Percentiles rank a stretch among this genome's conserved stretches.
Evolutionary conservation across 352 stramenopile genomes (phyloP).

Genomic region (Phytophthora kernoviae): DNA sequence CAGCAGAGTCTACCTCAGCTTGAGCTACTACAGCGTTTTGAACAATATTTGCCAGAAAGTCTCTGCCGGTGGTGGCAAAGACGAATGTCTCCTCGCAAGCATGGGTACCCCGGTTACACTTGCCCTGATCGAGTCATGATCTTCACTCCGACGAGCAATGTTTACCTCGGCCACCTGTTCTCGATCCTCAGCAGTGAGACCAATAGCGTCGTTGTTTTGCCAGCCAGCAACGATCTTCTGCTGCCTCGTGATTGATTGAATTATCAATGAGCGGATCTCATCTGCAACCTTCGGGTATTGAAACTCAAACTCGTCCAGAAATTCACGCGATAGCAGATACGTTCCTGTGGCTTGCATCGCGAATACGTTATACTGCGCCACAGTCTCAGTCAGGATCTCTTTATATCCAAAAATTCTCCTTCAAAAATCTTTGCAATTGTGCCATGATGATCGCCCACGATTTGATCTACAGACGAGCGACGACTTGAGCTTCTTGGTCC

Average conservation of each 20-base stretch:
- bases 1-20: not conserved
- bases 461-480: constrained; percentile 21
- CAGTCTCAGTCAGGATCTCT: constrained; percentile 59
- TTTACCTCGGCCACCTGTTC: constrained; percentile 44
- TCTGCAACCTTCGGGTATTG: constrained; percentile 66
- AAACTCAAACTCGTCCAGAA: constrained; percentile 54
- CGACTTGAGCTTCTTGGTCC: constrained; percentile 11
- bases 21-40: constrained; percentile 3
- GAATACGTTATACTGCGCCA: constrained; percentile 75
- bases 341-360: constrained; percentile 60
- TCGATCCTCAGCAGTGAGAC: constrained; percentile 51
- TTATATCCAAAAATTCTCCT: constrained; percentile 85
- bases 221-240: constrained; percentile 71
- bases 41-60: not conserved
- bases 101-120: constrained; percentile 28
- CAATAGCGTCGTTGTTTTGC: constrained; percentile 76
- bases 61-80: constrained; percentile 7
- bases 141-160: constrained; percentile 10
- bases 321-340: constrained; percentile 68
- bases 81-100: constrained; percentile 17
- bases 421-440: constrained; percentile 74
- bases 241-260: constrained; percentile 79
- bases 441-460: constrained; percentile 28
- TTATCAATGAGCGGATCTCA: constrained; percentile 69
- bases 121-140: constrained; percentile 21